Evolutionary conservation across 371 early-diverging fungal species (phyloP), one percentile per base, ranked within the genome.

Genomic region (Mucor plumbeus): DNA sequence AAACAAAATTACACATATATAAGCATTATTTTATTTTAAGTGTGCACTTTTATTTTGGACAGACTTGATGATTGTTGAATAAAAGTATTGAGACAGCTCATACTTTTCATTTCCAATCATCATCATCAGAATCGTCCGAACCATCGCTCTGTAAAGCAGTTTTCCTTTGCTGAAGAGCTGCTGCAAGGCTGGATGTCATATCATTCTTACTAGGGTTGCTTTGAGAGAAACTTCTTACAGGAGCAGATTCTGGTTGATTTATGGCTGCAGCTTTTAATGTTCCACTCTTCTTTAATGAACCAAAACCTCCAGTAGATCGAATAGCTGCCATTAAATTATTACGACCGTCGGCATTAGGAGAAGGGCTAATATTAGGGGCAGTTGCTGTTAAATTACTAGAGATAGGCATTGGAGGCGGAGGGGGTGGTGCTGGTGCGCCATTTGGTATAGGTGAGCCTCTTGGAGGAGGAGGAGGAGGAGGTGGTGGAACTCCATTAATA

Each of bases 141-240:
- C 73, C 73, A 58, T 81, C 81, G n/a, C 75, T 75, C 34, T 78
- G 74, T 72, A 81, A 69, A 34, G 78, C 81, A 15, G 67, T 74
- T 35, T 76, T 66, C 54, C 81, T 70, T 50, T 73, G 72, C 38
- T 73, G 55, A 38, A 81, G 63, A 17, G 71, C 81, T 47, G 73
- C 71, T 6, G 81, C 81, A 36, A 81, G 44, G 59, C 78, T 78
- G 11, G 73, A 69, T 21, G 81, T 75, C 34, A 81, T 64, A 59
- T 74, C 71, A 15, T 7, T 40, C 5, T 61, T 48, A 14, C 13
- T 48, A 34, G 33, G n/a, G 14, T n/a, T 50, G 3, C 13, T 35
- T 6, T n/a, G 35, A 14, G 26, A 11, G 4, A 36, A 0, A 14
- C 61, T 48, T 19, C 21, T 7, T 4, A 47, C 31, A 11, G 31